Conservation (phyloP, 768 basidiomycete species). For the Boletus speciosus region DNA sequence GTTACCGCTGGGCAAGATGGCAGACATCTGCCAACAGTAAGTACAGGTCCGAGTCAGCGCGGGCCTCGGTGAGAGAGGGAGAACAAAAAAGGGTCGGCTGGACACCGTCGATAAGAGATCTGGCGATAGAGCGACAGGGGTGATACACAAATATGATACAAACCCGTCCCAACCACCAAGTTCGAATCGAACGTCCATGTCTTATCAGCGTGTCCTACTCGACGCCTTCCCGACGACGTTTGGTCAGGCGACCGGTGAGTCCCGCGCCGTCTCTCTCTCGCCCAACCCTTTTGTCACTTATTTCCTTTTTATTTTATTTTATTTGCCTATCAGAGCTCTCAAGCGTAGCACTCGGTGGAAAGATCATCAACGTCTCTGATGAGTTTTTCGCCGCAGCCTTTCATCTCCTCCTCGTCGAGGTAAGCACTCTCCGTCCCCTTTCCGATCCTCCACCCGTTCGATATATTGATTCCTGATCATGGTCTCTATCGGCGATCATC, state of each 20-base stretch:
- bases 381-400: conserved; percentile 92
- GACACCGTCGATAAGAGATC: background rate
- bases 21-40: too few species aligned
- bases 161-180: background rate
- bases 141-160: background rate
- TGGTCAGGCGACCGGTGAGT: conserved; percentile 48
- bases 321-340: conserved; percentile 66
- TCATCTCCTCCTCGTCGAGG: conserved; percentile 81
- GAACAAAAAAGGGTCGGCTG: background rate
- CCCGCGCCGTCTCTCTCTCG: background rate
- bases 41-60: too few species aligned
- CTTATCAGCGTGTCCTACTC: conserved; percentile 41
- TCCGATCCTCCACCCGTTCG: background rate
- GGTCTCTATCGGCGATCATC: background rate
- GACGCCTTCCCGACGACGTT: conserved; percentile 48
- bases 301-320: background rate
- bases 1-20: too few species aligned
- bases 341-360: conserved; percentile 76
- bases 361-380: conserved; percentile 76
- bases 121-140: background rate
- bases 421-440: conserved; percentile 29
- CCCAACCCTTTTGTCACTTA: background rate
- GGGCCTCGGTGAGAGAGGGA: too few species aligned
- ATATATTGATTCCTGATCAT: background rate
- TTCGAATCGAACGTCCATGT: conserved; percentile 32